Base-by-base conservation (phyloP, 2,329 filamentous ascomycete species). In the Trichoderma breve region DNA sequence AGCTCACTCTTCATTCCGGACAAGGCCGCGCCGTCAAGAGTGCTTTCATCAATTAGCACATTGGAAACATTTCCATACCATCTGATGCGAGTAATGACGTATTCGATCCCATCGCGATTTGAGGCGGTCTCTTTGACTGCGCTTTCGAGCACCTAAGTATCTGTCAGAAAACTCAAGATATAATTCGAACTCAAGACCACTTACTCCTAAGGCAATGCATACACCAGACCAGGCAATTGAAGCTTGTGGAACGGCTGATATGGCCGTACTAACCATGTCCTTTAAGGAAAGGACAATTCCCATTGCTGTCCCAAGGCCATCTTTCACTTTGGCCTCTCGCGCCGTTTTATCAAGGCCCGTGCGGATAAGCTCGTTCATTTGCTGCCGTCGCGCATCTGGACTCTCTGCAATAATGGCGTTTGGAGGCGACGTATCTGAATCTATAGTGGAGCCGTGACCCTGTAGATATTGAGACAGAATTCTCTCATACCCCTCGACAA, bases 151-250 rank as follows among this genome's bases (percentile, higher is more conserved):
- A 34, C 30, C 57, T 60, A n/a, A n/a, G 14, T 34, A 15, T 12
- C n/a, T 24, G n/a, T 51, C 12, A 51, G 43, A 51, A 9, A 12
- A 62, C 51, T 9, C 3, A 39, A 6, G n/a, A 66, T 30, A 5
- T 51, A 26, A 9, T 60, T 36, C 32, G n/a, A 21, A 55, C 34
- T 21, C 6, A 55, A 9, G 18, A 3, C 11, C 2, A 24, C 26
- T 24, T 55, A 82, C 81, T 76, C 82, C 74, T 6, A 83, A 66
- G 9, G 70, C 75, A 72, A 82, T 65, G 71, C 77, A 81, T 39
- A 83, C 76, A 18, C 80, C 79, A 7, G 77, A 76, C 82, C 80
- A 84, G 18, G 81, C 77, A 64, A 83, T 69, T 3, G 80, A 80
- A 24, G 81, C 81, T 73, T 81, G 73, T 0, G 80, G 80, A 4